These are phyloP conservation scores for Syncephalastrum monosporum DNA, from an alignment of 371 early-diverging fungal species.

Conservation along the genomic window DNA sequence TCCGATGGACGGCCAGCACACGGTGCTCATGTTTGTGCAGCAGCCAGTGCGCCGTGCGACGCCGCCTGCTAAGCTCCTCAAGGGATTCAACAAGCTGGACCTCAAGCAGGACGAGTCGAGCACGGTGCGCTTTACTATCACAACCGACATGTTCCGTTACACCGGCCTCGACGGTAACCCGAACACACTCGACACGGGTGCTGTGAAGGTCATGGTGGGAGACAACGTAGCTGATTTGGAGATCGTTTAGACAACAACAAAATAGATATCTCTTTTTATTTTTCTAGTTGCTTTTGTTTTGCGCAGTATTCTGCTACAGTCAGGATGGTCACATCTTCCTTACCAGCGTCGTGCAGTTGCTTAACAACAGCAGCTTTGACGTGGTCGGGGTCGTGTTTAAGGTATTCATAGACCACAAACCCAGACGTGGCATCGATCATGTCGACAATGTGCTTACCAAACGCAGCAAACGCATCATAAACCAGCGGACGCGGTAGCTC, in stretches of 20 bases:
- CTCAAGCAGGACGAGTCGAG: conserved; percentile 40
- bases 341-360: neutral
- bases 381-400: conserved; percentile 7
- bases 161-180: conserved; percentile 31
- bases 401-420: conserved; percentile 33
- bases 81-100: conserved; percentile 54
- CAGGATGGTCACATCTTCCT: conserved; percentile 10
- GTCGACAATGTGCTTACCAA: conserved; percentile 34
- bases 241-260: conserved; percentile 1
- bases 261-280: neutral
- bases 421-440: conserved; percentile 16
- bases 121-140: conserved; percentile 43
- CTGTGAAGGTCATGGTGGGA: conserved; percentile 27
- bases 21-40: conserved; percentile 61
- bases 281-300: neutral
- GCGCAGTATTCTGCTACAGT: conserved; percentile 14
- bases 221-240: conserved; percentile 24
- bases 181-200: conserved; percentile 29
- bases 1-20: conserved; percentile 49
- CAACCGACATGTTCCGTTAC: conserved; percentile 33
- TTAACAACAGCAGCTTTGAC: conserved; percentile 7
- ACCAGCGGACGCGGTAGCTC: neutral
- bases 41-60: conserved; percentile 51
- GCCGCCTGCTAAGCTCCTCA: conserved; percentile 39
- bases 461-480: conserved; percentile 11